Evolutionary conservation across 1,139 yeast genomes (phyloP).

Genomic region (Fermentozyma sake): DNA sequence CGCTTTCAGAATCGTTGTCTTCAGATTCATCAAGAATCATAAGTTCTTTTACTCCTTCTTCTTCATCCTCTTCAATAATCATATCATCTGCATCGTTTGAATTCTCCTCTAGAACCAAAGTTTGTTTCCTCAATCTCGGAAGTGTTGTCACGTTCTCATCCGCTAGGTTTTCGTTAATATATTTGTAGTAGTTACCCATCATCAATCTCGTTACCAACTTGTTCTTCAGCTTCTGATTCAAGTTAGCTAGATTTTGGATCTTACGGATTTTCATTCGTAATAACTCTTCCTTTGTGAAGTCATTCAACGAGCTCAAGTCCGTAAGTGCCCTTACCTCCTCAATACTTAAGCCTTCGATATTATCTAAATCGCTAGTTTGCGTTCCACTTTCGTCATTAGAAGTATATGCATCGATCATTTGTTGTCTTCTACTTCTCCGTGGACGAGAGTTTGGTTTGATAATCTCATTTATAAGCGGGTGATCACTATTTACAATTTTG

Average conservation of each 20-base stretch:
- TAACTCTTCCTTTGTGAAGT: constrained; percentile 48
- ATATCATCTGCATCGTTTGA: constrained; percentile 4
- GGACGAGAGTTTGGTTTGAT: constrained; percentile 35
- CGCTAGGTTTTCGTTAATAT: constrained; percentile 30
- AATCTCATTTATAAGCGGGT: constrained; percentile 49
- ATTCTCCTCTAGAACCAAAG: constrained; percentile 14
- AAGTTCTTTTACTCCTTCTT: constrained; percentile 7
- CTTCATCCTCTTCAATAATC: constrained; percentile 11
- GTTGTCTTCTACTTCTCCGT: constrained; percentile 3
- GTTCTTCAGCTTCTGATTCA: constrained; percentile 54
- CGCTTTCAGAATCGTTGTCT: constrained; percentile 13
- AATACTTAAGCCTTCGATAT: constrained; percentile 31
- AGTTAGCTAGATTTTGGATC: constrained; percentile 43
- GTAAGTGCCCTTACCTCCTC: constrained; percentile 37
- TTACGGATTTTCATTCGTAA: constrained; percentile 53
- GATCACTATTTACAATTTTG: constrained; percentile 42
- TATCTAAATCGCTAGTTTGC: constrained; percentile 33
- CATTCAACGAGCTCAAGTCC: constrained; percentile 38
- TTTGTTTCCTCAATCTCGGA: constrained; percentile 14
- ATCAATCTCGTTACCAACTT: constrained; percentile 65
- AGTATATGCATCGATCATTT: constrained; percentile 2
- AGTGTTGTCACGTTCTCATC: constrained; percentile 12
- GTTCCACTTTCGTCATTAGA: constrained; percentile 17
- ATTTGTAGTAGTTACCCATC: constrained; percentile 66
- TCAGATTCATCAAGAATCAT: constrained; percentile 2